Conservation (phyloP, 176 grass and related monocot genomes). For the Tillandsia fasciculata region DNA sequence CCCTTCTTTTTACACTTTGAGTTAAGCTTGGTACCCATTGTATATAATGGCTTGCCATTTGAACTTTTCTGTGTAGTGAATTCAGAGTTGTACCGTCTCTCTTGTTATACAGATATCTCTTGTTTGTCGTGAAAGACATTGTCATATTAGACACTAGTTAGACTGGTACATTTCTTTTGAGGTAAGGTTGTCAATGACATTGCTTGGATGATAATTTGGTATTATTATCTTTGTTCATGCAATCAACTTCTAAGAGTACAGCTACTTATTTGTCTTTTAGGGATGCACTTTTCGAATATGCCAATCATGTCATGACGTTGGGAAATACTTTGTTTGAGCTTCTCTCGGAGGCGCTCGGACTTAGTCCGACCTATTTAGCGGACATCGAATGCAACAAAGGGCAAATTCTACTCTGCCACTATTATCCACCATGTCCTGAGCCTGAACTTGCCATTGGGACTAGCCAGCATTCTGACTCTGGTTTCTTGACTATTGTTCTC, state of each 20-base stretch:
- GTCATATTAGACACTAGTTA: too few relatives aligned
- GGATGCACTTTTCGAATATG: constrained; percentile 25
- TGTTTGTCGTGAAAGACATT: too few relatives aligned
- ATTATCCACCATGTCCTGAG: constrained; percentile 59
- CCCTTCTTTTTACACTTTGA: too few relatives aligned
- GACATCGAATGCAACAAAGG: constrained; percentile 57
- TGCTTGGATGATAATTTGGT: background rate
- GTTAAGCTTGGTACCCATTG: too few relatives aligned
- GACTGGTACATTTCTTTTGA: too few relatives aligned
- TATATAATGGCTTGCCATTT: too few relatives aligned
- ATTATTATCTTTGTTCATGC: background rate
- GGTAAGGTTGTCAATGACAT: too few relatives aligned
- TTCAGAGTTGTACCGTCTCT: too few relatives aligned
- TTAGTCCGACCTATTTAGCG: constrained; percentile 30
- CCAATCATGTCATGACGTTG: constrained; percentile 35
- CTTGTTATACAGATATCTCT: too few relatives aligned
- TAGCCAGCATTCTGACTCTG: constrained; percentile 43
- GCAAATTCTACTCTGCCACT: constrained; percentile 41
- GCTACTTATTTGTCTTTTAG: constrained; percentile 6
- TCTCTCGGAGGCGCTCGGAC: constrained; percentile 50
- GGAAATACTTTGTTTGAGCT: constrained; percentile 38
- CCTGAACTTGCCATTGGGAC: constrained; percentile 47
- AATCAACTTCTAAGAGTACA: background rate
- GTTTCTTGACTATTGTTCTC: constrained; percentile 55
- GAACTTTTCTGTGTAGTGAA: too few relatives aligned